Percentiles rank a stretch among this genome's conserved stretches.
These are phyloP conservation scores for Candida nanaspora DNA, from an alignment of 805 yeast species.

Conservation along the genomic window DNA sequence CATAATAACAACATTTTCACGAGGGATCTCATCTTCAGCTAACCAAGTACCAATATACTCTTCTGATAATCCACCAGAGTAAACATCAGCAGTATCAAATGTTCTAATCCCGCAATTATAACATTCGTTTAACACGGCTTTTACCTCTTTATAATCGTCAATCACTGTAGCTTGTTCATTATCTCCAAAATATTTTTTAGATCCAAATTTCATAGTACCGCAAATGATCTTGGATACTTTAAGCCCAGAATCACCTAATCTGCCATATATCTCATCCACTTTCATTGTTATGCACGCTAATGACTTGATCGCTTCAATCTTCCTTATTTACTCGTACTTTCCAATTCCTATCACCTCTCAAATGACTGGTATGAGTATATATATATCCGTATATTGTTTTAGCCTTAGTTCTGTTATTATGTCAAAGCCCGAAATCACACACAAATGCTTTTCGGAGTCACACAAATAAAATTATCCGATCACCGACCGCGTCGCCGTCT, in stretches of 20 bases:
- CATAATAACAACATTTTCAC: constrained; percentile 22
- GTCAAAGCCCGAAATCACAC: no score
- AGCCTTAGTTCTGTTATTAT: no score
- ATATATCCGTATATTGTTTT: no score
- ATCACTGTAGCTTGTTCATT: constrained; percentile 13
- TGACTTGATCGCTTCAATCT: no score
- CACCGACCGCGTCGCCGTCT: no score
- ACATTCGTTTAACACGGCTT: constrained; percentile 35
- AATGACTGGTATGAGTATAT: no score
- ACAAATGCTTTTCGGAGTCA: no score
- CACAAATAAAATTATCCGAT: no score
- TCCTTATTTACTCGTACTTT: no score
- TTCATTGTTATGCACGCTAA: no score
- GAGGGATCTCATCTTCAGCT: constrained; percentile 19
- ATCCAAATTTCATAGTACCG: constrained; percentile 27
- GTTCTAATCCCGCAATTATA: constrained; percentile 39
- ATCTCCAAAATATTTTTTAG: constrained; percentile 5
- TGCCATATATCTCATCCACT: background rate
- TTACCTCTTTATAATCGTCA: constrained; percentile 38
- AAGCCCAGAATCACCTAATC: constrained; percentile 28
- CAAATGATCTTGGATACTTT: constrained; percentile 27
- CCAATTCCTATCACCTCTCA: no score
- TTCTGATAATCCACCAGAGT: constrained; percentile 22
- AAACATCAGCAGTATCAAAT: constrained; percentile 34
- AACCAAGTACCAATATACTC: constrained; percentile 19